These are phyloP conservation scores for Spongispora temasekensis DNA, from an alignment of 1,284 basidiomycete genomes.

Conservation along the genomic window DNA sequence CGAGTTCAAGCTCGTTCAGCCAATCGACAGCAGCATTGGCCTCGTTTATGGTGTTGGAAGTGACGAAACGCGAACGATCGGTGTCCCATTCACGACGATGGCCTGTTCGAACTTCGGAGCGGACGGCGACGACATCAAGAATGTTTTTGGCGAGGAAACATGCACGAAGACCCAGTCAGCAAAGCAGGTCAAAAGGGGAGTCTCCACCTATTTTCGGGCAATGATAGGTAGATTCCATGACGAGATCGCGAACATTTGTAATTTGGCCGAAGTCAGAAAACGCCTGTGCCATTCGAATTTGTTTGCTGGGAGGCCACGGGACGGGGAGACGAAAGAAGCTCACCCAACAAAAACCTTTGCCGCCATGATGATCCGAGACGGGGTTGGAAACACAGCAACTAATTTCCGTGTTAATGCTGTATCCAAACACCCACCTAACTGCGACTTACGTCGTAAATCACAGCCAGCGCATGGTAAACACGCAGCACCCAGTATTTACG, in stretches of 20 bases:
- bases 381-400: too few relatives aligned
- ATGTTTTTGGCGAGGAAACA: slow-evolving; percentile 18
- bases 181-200: slow-evolving; percentile 26
- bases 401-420: too few relatives aligned
- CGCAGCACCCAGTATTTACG: too few relatives aligned
- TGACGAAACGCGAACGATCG: slow-evolving; percentile 94
- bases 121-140: slow-evolving; percentile 10
- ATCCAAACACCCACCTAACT: too few relatives aligned
- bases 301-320: background rate
- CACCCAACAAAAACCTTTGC: too few relatives aligned
- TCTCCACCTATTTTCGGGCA: slow-evolving; percentile 36
- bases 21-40: slow-evolving; percentile 76
- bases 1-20: slow-evolving; percentile 90
- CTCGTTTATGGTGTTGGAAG: slow-evolving; percentile 57
- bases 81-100: slow-evolving; percentile 98
- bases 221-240: slow-evolving; percentile 42
- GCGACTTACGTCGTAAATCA: too few relatives aligned
- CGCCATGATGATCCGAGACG: too few relatives aligned
- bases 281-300: slow-evolving; percentile 48
- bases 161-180: slow-evolving; percentile 37
- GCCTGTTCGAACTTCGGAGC: slow-evolving; percentile 62
- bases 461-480: too few relatives aligned
- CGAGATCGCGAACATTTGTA: slow-evolving; percentile 67
- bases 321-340: background rate
- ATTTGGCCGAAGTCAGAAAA: slow-evolving; percentile 66